phyloP scores from a whole-genome alignment of 176 grass and related monocot species.

The Oropetium thomaeum region DNA sequence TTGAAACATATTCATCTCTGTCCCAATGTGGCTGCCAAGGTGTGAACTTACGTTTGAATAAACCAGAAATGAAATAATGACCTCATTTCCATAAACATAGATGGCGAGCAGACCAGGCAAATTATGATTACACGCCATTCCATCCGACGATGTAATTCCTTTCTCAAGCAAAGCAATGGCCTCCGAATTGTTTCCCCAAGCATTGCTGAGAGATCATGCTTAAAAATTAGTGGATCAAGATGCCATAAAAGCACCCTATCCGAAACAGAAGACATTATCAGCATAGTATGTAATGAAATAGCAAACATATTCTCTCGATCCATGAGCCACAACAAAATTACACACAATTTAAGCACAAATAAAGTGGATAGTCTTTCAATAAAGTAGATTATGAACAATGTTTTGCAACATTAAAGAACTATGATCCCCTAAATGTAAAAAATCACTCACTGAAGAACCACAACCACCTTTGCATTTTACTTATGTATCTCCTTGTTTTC shows the following conservation, averaged over 20 bases:
- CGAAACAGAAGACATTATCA: slow-evolving; percentile 21
- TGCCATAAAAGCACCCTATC: slow-evolving; percentile 65
- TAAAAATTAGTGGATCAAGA: slow-evolving; percentile 67
- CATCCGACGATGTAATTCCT: slow-evolving; percentile 55
- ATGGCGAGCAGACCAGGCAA: slow-evolving; percentile 67
- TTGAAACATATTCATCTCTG: slow-evolving; percentile 2
- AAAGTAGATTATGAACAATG: slow-evolving; percentile 1
- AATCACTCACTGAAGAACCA: background rate
- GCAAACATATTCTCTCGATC: background rate
- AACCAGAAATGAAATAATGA: slow-evolving; percentile 72
- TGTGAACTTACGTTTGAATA: slow-evolving; percentile 64
- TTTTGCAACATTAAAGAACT: background rate
- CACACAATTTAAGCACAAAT: slow-evolving; percentile 1
- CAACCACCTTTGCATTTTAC: background rate
- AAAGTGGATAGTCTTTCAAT: background rate
- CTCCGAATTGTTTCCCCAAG: slow-evolving; percentile 54
- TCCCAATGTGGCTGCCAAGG: background rate
- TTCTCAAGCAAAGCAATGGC: slow-evolving; percentile 76
- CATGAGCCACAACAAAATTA: background rate
- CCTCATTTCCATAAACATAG: slow-evolving; percentile 59
- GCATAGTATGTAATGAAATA: slow-evolving; percentile 1
- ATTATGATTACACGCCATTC: slow-evolving; percentile 60
- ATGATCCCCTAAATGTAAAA: slow-evolving; percentile 5
- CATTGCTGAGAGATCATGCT: slow-evolving; percentile 64
- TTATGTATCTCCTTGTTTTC: background rate